These are phyloP conservation scores for Globisporangium lucens DNA, from an alignment of 352 stramenopile species.

Conservation along the genomic window DNA sequence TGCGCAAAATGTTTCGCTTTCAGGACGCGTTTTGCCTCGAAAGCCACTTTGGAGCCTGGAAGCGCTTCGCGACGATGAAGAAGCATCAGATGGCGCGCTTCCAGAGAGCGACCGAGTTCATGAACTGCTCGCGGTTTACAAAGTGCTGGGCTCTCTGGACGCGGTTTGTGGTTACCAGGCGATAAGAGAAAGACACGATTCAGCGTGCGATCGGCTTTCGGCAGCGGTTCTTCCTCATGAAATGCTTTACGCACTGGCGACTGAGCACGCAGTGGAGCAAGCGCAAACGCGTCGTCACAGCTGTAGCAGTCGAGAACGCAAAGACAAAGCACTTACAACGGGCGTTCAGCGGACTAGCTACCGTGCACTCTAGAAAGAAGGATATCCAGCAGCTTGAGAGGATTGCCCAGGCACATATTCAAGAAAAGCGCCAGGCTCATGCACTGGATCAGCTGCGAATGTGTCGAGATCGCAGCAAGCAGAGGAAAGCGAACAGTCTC, in stretches of 20 bases:
- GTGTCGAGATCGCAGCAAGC: conserved; percentile 1
- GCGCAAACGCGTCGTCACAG: conserved; percentile 17
- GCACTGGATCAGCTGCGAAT: neutral
- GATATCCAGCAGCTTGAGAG: neutral
- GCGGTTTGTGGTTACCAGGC: conserved; percentile 17
- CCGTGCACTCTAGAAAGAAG: neutral
- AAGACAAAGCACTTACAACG: neutral
- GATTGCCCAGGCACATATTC: neutral
- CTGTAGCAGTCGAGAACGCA: neutral
- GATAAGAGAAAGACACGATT: conserved; percentile 28
- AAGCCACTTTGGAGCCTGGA: conserved; percentile 51
- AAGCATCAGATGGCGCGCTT: conserved; percentile 29
- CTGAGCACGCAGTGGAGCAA: conserved; percentile 16
- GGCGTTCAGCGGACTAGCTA: neutral
- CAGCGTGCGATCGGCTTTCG: conserved; percentile 32
- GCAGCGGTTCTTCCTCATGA: conserved; percentile 32
- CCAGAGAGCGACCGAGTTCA: conserved; percentile 26
- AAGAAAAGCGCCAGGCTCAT: neutral
- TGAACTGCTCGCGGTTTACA: conserved; percentile 18
- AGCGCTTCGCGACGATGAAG: conserved; percentile 23
- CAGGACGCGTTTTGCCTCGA: conserved; percentile 33
- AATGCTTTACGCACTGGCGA: conserved; percentile 36
- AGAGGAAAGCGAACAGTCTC: neutral
- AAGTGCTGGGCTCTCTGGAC: conserved; percentile 41
- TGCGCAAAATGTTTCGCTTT: conserved; percentile 34